Evolutionary conservation across 192 early-diverging fungal genomes (phyloP), one percentile per base, ranked within the genome.

Genomic region (Backusella macrospora): DNA sequence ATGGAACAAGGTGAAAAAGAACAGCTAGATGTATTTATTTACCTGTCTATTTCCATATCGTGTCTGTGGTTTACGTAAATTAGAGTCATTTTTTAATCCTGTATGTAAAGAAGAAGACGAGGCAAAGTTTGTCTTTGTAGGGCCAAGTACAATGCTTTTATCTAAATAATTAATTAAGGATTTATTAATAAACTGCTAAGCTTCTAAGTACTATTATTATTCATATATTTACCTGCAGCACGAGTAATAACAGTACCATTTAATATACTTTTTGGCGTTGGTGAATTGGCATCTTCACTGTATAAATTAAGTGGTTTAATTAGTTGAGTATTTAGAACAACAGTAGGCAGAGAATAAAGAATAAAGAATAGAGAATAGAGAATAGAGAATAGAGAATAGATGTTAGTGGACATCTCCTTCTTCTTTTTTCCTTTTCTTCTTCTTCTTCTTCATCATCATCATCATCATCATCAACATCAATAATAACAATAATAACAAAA

Each of bases 121-220:
- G 6, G 84, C 83, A 75, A 88, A 88, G 65, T 78, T 86, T 78
- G 81, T 86, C 48, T 88, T 88, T 16, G 86, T 85, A 48, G 86
- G 86, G 6, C 84, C 84, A 29, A 88, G 76, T n/a, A 86, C 78
- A 48, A 86, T 88, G 37, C 82, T 84, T 70, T 79, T 79, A 40
- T 74, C 73, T 74, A 68, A n/a, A 42, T 43, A n/a, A 3, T 14
- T 52, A 38, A 18, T 23, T 64, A 48, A 18, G 2, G 2, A 34
- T 34, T 34, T 34, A 34, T 34, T 34, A 34, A 34, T 34, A 34
- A 34, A 34, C 29, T 34, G 29, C 29, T 34, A 34, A 34, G 2
- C 29, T 34, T 34, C 29, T 34, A 34, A 34, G 0, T 34, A 2
- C 29, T 34, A 34, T 34, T 34, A 34, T 34, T 34, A 34, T 34